Conservation (phyloP, 441 rosid species). For the Populus hybrid region DNA sequence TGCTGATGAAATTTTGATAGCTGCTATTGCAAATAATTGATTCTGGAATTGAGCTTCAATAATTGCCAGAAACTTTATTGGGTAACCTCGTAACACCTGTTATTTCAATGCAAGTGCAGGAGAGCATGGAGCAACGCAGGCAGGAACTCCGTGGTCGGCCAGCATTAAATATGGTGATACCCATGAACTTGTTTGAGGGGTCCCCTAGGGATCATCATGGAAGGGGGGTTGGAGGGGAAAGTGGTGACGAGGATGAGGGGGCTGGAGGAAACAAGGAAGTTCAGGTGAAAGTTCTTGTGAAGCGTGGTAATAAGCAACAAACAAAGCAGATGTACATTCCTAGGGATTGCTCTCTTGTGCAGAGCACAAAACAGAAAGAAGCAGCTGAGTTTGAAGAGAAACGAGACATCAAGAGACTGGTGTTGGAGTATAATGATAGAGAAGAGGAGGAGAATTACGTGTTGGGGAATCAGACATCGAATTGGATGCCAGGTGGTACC, state of each 20-base stretch:
- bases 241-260: slow-evolving; percentile 92
- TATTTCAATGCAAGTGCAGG: slow-evolving; percentile 46
- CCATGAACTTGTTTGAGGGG: slow-evolving; percentile 93
- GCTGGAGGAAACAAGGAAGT: slow-evolving; percentile 74
- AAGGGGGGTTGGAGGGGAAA: slow-evolving; percentile 60
- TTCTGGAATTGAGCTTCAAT: not conserved
- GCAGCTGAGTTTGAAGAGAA: slow-evolving; percentile 99
- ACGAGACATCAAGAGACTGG: slow-evolving; percentile 96
- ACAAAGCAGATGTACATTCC: slow-evolving; percentile 93
- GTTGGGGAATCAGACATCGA: slow-evolving; percentile 61
- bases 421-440: slow-evolving; percentile 92
- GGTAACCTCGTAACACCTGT: not conserved
- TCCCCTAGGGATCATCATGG: slow-evolving; percentile 82
- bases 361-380: slow-evolving; percentile 98
- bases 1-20: not conserved
- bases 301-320: slow-evolving; percentile 97
- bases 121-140: slow-evolving; percentile 97
- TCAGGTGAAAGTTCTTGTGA: slow-evolving; percentile 95
- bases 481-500: slow-evolving; percentile 72
- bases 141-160: slow-evolving; percentile 90
- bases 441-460: slow-evolving; percentile 95
- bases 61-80: not conserved
- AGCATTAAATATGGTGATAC: slow-evolving; percentile 81
- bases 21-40: not conserved
- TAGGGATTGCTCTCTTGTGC: slow-evolving; percentile 76